Percentiles rank a stretch among this genome's conserved stretches.
Conservation (phyloP, 1,284 basidiomycete species). For the Cryptococcus wingfieldii region DNA sequence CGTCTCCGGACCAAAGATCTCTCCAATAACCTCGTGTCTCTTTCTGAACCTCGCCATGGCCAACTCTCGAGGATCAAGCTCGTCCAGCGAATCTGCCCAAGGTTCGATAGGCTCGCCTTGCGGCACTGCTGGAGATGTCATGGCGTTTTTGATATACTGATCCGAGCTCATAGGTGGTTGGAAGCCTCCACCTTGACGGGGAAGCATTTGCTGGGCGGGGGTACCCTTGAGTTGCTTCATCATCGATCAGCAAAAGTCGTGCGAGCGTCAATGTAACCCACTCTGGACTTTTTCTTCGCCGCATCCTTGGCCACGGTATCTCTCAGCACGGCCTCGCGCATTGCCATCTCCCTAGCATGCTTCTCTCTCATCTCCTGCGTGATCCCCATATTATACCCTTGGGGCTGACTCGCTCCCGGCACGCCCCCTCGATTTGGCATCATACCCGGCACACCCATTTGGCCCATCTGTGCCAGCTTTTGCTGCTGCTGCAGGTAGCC, state of each 20-base stretch:
- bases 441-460: conserved; percentile 3
- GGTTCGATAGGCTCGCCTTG: conserved; percentile 27
- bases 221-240: background rate
- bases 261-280: background rate
- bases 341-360: background rate
- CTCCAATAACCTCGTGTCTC: conserved; percentile 40
- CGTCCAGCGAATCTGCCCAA: conserved; percentile 43
- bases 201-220: conserved; percentile 6
- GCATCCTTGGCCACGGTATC: conserved; percentile 4
- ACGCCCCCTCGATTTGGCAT: background rate
- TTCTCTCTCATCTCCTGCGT: background rate
- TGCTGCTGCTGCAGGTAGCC: conserved; percentile 22
- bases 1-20: conserved; percentile 42
- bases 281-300: conserved; percentile 15
- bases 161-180: conserved; percentile 19
- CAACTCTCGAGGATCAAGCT: conserved; percentile 41
- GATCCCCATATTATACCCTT: background rate
- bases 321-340: background rate
- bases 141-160: conserved; percentile 31
- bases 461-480: conserved; percentile 14
- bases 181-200: conserved; percentile 8
- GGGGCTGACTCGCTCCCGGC: background rate
- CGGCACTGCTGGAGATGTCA: background rate
- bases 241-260: background rate
- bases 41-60: conserved; percentile 42